These are phyloP conservation scores for Xerocomus spinulosus DNA, from an alignment of 768 basidiomycete species.

Conservation along the genomic window DNA sequence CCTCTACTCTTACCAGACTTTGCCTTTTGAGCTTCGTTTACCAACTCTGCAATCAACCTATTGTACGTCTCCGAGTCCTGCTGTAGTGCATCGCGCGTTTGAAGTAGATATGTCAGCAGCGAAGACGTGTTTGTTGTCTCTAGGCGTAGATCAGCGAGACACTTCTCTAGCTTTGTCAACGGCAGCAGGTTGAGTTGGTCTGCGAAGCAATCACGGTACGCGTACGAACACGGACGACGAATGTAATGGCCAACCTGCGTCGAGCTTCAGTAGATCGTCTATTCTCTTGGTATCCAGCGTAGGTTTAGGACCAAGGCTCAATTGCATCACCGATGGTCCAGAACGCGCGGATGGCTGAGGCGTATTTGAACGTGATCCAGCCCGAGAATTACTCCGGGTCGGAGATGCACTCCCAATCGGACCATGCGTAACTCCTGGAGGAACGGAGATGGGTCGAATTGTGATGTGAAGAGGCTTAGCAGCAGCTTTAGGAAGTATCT, in stretches of 20 bases:
- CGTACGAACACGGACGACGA: background rate
- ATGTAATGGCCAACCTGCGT: constrained; percentile 50
- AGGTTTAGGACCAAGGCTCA: constrained; percentile 73
- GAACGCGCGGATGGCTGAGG: constrained; percentile 40
- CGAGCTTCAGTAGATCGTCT: constrained; percentile 58
- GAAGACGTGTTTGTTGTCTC: constrained; percentile 75
- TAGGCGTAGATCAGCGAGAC: constrained; percentile 60
- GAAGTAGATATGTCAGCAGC: constrained; percentile 75
- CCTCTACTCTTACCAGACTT: constrained; percentile 58
- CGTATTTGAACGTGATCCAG: constrained; percentile 44
- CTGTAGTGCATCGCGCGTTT: constrained; percentile 74
- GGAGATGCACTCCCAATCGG: constrained; percentile 25
- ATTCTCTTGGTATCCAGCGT: constrained; percentile 65
- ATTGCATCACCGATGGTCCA: constrained; percentile 30
- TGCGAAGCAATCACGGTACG: constrained; percentile 28
- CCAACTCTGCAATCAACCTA: constrained; percentile 83
- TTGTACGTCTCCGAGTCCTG: constrained; percentile 90
- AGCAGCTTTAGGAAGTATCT: constrained; percentile 68
- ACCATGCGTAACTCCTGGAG: constrained; percentile 55
- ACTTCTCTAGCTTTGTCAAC: constrained; percentile 57
- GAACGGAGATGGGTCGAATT: constrained; percentile 78
- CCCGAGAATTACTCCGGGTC: constrained; percentile 44
- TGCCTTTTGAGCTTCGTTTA: constrained; percentile 85
- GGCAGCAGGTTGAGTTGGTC: constrained; percentile 73
- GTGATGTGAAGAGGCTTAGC: constrained; percentile 72